These are phyloP conservation scores for Chrysanthemum makinoi DNA, from an alignment of 129 eudicot species.

Conservation along the genomic window DNA sequence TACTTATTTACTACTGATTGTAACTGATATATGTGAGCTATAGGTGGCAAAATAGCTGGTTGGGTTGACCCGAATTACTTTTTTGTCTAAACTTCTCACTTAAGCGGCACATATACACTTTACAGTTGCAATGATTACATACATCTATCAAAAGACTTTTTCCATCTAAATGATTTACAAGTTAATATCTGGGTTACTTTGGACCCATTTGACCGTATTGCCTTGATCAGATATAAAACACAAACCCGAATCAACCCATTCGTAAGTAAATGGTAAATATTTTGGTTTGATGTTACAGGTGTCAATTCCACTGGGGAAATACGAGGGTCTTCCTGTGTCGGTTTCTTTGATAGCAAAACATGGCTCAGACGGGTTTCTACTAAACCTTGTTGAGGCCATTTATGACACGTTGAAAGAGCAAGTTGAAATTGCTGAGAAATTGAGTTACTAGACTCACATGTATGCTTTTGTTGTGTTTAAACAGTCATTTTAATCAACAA, in stretches of 20 bases:
- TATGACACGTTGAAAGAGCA: conserved; percentile 43
- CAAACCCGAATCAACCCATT: not conserved
- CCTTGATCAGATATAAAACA: too few relatives aligned
- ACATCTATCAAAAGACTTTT: too few relatives aligned
- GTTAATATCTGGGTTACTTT: too few relatives aligned
- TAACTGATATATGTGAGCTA: conserved; percentile 6
- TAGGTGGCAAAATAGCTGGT: not conserved
- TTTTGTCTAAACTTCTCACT: not conserved
- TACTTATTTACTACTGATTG: not conserved
- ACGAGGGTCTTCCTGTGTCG: conserved; percentile 79
- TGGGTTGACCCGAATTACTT: not conserved
- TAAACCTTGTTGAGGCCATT: conserved; percentile 59
- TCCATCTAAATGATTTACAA: too few relatives aligned
- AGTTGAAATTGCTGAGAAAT: conserved; percentile 34
- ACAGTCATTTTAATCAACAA: not conserved
- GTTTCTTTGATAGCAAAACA: conserved; percentile 85
- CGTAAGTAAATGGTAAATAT: not conserved
- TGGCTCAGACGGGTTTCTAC: conserved; percentile 80
- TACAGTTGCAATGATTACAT: too few relatives aligned
- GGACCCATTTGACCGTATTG: too few relatives aligned
- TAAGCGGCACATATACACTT: too few relatives aligned
- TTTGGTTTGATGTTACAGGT: conserved; percentile 46
- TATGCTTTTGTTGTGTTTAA: conserved; percentile 4
- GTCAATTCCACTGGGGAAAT: conserved; percentile 69
- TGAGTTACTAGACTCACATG: conserved; percentile 26